phyloP scores from a whole-genome alignment of 2,329 filamentous ascomycete genomes.

The Aureobasidium sp. region DNA sequence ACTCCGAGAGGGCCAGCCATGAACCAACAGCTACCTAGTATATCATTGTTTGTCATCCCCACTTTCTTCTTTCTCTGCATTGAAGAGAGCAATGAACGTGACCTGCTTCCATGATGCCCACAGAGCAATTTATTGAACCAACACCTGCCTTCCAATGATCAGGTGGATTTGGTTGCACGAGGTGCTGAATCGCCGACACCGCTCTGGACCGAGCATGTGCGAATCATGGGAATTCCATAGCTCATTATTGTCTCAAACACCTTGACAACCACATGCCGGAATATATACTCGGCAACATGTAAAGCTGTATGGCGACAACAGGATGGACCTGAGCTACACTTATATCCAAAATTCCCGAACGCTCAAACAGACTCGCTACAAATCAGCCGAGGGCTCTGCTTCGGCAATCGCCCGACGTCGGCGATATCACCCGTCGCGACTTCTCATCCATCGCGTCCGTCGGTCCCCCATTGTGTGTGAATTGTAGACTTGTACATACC shows the following conservation, averaged over 20 bases:
- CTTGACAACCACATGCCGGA: background rate
- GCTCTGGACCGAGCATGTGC: background rate
- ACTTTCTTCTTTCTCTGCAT: background rate
- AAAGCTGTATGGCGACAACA: background rate
- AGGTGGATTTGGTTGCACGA: background rate
- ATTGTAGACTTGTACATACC: background rate
- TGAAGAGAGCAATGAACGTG: background rate
- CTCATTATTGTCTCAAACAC: background rate
- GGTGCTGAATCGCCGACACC: constrained; percentile 10
- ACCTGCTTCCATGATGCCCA: background rate
- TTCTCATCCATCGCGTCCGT: background rate
- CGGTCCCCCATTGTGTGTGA: background rate
- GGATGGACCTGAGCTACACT: background rate
- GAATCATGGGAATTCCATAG: background rate
- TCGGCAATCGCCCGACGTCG: background rate
- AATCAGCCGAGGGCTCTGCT: background rate
- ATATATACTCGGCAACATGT: background rate
- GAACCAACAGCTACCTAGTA: background rate
- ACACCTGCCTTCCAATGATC: background rate
- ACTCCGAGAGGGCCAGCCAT: background rate
- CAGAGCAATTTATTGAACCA: background rate
- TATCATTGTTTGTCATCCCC: background rate
- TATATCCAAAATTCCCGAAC: background rate
- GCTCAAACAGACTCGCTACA: background rate
- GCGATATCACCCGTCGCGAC: constrained; percentile 4